Evolutionary conservation across 495 filamentous ascomycete species (phyloP).

Genomic region (Penicillium crystallinum): DNA sequence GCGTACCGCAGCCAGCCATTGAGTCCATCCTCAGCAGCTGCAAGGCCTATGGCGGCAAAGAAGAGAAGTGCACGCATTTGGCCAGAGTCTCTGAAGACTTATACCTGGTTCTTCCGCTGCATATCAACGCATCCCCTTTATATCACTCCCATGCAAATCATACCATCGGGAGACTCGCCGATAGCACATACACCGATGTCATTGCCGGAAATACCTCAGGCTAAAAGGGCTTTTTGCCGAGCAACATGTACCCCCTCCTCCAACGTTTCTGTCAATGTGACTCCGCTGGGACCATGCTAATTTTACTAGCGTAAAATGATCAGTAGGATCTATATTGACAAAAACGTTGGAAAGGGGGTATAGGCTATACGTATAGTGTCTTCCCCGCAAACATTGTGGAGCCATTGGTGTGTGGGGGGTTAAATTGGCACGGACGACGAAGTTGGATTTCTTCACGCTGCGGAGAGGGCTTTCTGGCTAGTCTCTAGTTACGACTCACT

Average conservation of each 20-base stretch:
- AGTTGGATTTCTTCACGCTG: not conserved
- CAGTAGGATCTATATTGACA: no score
- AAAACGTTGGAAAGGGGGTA: not conserved
- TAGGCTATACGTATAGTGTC: conserved; percentile 11
- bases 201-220: conserved; percentile 11
- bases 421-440: not conserved
- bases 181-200: not conserved
- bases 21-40: conserved; percentile 49
- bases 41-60: conserved; percentile 10
- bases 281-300: no score
- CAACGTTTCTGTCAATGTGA: no score
- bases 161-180: not conserved
- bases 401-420: conserved; percentile 11
- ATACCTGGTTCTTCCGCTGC: not conserved
- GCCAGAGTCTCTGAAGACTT: not conserved
- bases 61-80: conserved; percentile 12
- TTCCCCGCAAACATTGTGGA: conserved; percentile 15
- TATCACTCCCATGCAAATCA: not conserved
- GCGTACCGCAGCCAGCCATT: conserved; percentile 64
- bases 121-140: conserved; percentile 3
- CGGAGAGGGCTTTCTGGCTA: not conserved
- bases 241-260: not conserved
- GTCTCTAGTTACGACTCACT: no score
- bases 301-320: no score
- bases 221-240: conserved; percentile 7